Conservation (phyloP, 257 asterid species). For the Salvia splendens region DNA sequence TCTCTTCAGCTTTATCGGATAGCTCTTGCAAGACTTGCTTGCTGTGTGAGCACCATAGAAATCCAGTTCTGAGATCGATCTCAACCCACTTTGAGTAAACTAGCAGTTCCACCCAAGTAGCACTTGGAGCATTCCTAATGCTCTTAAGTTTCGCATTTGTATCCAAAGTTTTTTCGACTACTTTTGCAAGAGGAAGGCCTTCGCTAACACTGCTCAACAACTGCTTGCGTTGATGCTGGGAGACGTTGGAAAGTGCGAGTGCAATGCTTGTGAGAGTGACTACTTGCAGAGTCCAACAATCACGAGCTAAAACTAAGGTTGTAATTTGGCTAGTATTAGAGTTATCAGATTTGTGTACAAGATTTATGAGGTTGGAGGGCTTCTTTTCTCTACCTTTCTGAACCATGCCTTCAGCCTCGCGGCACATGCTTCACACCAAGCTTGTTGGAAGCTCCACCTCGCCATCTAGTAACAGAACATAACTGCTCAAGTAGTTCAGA, state of each 20-base stretch:
- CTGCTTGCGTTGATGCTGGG: too few relatives aligned
- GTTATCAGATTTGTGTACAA: neutral
- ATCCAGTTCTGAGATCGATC: neutral
- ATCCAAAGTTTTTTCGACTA: conserved; percentile 27
- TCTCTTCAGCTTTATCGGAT: neutral
- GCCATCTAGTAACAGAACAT: too few relatives aligned
- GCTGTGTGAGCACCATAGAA: neutral
- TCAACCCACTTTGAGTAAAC: neutral
- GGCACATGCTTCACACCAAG: conserved; percentile 20
- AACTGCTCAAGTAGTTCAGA: too few relatives aligned
- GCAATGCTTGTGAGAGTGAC: too few relatives aligned
- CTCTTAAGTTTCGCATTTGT: too few relatives aligned
- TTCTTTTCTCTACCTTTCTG: conserved; percentile 19
- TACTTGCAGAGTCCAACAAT: too few relatives aligned
- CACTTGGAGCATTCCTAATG: conserved; percentile 27
- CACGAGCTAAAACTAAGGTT: neutral
- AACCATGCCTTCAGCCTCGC: conserved; percentile 20
- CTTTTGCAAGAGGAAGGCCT: conserved; percentile 15
- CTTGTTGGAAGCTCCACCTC: neutral
- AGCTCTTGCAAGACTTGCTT: conserved; percentile 7
- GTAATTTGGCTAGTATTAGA: neutral
- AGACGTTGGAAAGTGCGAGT: too few relatives aligned
- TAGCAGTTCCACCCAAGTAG: conserved; percentile 29
- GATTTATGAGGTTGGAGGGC: too few relatives aligned
- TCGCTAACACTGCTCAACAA: too few relatives aligned